Conservation (phyloP, 495 filamentous ascomycete genomes). For the Evernia prunastri region DNA sequence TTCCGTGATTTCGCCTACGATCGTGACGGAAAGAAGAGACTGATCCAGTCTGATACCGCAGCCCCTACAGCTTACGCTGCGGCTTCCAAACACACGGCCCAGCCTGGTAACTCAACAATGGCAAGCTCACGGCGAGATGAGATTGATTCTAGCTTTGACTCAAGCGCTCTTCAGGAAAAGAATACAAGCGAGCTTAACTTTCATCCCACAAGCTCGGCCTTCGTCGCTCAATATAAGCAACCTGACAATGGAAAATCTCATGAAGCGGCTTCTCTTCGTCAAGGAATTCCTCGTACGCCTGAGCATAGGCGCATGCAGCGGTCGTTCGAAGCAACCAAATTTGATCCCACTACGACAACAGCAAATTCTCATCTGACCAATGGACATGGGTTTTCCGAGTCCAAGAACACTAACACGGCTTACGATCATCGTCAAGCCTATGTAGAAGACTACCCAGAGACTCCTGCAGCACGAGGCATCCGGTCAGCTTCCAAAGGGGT, state of each 20-base stretch:
- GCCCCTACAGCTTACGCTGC: background rate
- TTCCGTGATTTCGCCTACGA: conserved; percentile 13
- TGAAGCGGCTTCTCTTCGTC: background rate
- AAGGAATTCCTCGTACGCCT: background rate
- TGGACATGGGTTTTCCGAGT: background rate
- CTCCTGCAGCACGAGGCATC: background rate
- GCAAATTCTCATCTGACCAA: background rate
- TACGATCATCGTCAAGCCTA: background rate
- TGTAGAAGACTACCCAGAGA: conserved; percentile 1
- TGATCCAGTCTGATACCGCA: conserved; percentile 12
- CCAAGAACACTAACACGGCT: background rate
- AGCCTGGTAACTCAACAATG: background rate
- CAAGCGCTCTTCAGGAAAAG: background rate
- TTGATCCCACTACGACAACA: background rate
- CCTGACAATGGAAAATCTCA: background rate
- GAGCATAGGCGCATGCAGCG: background rate
- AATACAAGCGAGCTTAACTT: background rate
- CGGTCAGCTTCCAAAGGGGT: background rate
- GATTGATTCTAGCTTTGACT: background rate
- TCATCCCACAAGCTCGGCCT: background rate
- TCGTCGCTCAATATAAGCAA: background rate
- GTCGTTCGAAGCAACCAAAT: background rate
- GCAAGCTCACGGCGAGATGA: background rate
- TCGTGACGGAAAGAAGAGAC: conserved; percentile 6
- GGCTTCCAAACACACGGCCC: background rate